Percentiles rank a stretch among this genome's conserved stretches.
phyloP scores from a whole-genome alignment of 1,284 basidiomycete species.

The Malassezia nana region DNA sequence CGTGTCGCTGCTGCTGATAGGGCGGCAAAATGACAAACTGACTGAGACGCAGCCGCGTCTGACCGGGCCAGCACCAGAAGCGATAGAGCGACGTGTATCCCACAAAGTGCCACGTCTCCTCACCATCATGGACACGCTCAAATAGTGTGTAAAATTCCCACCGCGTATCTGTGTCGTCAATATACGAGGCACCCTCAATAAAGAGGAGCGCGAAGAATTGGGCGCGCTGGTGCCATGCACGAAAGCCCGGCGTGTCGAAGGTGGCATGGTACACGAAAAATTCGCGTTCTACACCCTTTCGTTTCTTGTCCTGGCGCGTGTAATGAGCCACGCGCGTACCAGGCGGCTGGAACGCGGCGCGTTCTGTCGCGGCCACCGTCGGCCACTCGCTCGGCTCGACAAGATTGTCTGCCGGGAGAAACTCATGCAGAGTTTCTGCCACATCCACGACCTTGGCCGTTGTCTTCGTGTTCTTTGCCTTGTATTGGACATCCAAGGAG shows the following conservation, averaged over 20 bases:
- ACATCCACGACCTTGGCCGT: slow-evolving; percentile 72
- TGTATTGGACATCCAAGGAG: slow-evolving; percentile 28
- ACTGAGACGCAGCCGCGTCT: slow-evolving; percentile 47
- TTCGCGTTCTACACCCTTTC: slow-evolving; percentile 9
- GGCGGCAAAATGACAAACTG: slow-evolving; percentile 90
- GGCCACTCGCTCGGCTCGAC: slow-evolving; percentile 16
- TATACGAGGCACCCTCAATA: slow-evolving; percentile 74
- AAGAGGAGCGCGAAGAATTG: slow-evolving; percentile 87
- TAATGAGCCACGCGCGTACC: slow-evolving; percentile 71
- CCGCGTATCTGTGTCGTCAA: slow-evolving; percentile 55
- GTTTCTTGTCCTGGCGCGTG: slow-evolving; percentile 50
- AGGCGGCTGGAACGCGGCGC: slow-evolving; percentile 62
- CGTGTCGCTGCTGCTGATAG: slow-evolving; percentile 75
- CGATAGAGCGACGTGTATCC: slow-evolving; percentile 34
- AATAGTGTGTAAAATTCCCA: slow-evolving; percentile 50
- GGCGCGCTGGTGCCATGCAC: slow-evolving; percentile 84
- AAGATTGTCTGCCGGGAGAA: slow-evolving; percentile 61
- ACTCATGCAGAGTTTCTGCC: slow-evolving; percentile 64
- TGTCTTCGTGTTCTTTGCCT: slow-evolving; percentile 47
- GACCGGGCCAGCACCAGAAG: slow-evolving; percentile 36
- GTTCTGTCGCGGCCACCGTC: slow-evolving; percentile 62
- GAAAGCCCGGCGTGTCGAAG: slow-evolving; percentile 78
- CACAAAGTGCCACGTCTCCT: slow-evolving; percentile 62
- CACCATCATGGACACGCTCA: slow-evolving; percentile 20
- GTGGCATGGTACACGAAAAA: slow-evolving; percentile 52